Base-by-base conservation (phyloP, 2,329 filamentous ascomycete species). In the Lasiodiplodia theobromae region DNA sequence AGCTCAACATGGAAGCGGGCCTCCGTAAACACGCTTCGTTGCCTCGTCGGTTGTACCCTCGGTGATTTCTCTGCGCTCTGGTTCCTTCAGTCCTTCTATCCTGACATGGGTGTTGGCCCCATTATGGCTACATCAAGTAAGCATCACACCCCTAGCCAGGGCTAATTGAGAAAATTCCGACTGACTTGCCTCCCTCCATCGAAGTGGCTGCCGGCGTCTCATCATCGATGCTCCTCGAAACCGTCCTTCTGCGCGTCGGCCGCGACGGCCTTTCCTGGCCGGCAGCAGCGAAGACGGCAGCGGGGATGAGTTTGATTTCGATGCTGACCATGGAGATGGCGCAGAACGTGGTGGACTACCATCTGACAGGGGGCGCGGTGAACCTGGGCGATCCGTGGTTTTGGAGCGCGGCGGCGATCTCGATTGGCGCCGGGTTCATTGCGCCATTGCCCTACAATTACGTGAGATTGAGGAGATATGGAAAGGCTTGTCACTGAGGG, bases 31-130 rank as follows among this genome's bases (percentile, higher is more conserved):
- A 88, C 86, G 0, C 73, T 86, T 3, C 84, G 86, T 7, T 88
- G 86, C 69, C 79, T 88, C 1, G 76, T 85, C 2, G 86, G 86
- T 8, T 88, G 86, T 71, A 87, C 86, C 0, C 52, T 78, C 0
- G 86, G 86, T n/a, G 86, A 88, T 73, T 88, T 88, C 69, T 82
- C 84, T 1, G 81, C 84, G 0, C 82, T 88, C 79, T 88, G 86
- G 86, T 80, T 82, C 38, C 78, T 88, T 0, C 86, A 88, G 69
- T 76, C 82, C 0, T 82, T 81, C 52, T 81, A 81, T 63, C 80
- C 85, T 0, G 82, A 81, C 2, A 73, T 86, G 4, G 83, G 84
- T 0, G 82, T 86, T 76, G 78, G 79, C 0, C 70, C 78, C 1
- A 84, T 86, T 14, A 88, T 88, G 86, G 82, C 77, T 0, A 76